Evolutionary conservation across 257 asterid genomes (phyloP).

Genomic region (Gardenia jasminoides): DNA sequence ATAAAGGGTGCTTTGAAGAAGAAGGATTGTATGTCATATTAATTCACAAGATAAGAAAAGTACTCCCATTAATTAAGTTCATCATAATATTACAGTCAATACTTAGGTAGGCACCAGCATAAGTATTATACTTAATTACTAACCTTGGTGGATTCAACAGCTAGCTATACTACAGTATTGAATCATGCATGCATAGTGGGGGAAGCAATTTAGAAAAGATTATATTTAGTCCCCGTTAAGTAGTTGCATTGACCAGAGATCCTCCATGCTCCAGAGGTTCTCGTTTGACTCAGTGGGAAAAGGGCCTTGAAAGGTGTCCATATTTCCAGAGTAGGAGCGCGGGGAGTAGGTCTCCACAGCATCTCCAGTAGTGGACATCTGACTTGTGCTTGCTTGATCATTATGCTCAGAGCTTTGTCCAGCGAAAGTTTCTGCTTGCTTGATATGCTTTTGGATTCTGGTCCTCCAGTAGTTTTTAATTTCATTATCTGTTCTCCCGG

Average conservation of each 20-base stretch:
- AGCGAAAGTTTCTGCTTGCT: slow-evolving; percentile 43
- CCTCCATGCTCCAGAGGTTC: slow-evolving; percentile 85
- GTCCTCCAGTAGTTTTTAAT: slow-evolving; percentile 96
- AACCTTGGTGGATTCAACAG: not conserved
- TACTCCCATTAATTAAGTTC: not conserved
- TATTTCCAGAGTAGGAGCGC: slow-evolving; percentile 38
- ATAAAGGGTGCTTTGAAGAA: not conserved
- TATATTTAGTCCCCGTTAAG: slow-evolving; percentile 52
- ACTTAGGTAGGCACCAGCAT: not conserved
- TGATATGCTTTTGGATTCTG: slow-evolving; percentile 78
- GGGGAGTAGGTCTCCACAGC: slow-evolving; percentile 69
- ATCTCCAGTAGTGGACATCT: slow-evolving; percentile 42
- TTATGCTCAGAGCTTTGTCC: slow-evolving; percentile 31
- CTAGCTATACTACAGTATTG: slow-evolving; percentile 4
- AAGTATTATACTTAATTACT: not conserved
- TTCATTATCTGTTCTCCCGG: slow-evolving; percentile 91
- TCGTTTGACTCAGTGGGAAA: slow-evolving; percentile 59
- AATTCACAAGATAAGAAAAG: not conserved
- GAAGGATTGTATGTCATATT: not conserved
- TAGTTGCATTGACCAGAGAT: slow-evolving; percentile 82
- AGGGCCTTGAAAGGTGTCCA: slow-evolving; percentile 44
- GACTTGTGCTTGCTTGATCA: slow-evolving; percentile 60
- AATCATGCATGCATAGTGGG: not conserved
- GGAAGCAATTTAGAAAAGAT: not conserved
- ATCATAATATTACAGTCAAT: not conserved